phyloP scores from a whole-genome alignment of 2,329 filamentous ascomycete species.

The Trichoderma polysporum region DNA sequence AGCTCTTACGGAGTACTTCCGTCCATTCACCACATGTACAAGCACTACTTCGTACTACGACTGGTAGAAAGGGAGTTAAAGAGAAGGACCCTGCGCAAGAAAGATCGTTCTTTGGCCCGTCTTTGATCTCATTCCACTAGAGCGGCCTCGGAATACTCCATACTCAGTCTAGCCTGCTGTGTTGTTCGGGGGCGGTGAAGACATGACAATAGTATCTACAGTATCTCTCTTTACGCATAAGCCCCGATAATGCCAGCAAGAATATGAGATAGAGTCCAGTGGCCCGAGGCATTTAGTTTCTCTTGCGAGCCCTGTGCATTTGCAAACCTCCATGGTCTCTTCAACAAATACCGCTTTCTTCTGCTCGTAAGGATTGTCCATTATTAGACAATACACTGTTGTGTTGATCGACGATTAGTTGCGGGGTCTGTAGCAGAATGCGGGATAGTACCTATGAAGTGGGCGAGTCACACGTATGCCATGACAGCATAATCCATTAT shows the following conservation, averaged over 20 bases:
- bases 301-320: background rate
- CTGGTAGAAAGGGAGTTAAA: background rate
- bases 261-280: background rate
- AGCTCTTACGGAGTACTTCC: background rate
- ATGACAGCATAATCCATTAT: background rate
- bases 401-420: background rate
- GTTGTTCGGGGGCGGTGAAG: background rate
- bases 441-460: background rate
- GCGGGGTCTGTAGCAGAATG: background rate
- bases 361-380: background rate
- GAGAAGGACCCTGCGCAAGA: background rate
- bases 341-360: background rate
- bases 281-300: background rate
- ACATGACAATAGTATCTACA: too few species aligned
- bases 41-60: background rate
- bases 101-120: background rate
- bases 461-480: background rate
- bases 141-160: background rate
- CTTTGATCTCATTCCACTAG: background rate
- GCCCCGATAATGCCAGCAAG: background rate
- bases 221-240: background rate
- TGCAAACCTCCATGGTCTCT: background rate
- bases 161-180: background rate
- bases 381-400: background rate
- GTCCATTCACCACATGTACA: background rate